These are phyloP conservation scores for Tylopilus plumbeoviolaceoides DNA, from an alignment of 768 basidiomycete species.

Conservation along the genomic window DNA sequence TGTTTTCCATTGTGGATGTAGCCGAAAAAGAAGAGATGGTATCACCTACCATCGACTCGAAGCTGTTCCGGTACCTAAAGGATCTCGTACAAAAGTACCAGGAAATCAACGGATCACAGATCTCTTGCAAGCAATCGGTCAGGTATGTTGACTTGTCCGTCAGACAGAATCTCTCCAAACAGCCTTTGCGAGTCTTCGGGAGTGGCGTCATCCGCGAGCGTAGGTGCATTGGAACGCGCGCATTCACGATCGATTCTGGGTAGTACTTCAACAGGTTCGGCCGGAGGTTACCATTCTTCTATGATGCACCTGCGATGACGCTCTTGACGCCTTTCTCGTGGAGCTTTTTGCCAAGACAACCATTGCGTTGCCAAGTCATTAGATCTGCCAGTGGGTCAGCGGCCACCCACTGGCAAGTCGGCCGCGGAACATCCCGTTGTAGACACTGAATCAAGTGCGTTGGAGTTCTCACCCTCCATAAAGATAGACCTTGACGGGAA, in stretches of 20 bases:
- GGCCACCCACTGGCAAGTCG: conserved; percentile 59
- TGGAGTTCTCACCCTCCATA: conserved; percentile 58
- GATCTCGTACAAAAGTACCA: conserved; percentile 65
- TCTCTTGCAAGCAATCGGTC: conserved; percentile 61
- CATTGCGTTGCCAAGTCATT: conserved; percentile 68
- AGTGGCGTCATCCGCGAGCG: conserved; percentile 38
- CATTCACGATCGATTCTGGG: conserved; percentile 42
- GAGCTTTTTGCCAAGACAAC: conserved; percentile 52
- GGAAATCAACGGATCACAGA: conserved; percentile 49
- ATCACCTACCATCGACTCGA: conserved; percentile 46
- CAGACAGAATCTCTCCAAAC: conserved; percentile 59
- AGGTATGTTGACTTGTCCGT: conserved; percentile 66
- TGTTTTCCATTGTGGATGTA: conserved; percentile 31
- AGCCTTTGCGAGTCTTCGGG: conserved; percentile 42
- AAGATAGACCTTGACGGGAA: conserved; percentile 71
- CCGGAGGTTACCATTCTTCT: conserved; percentile 72
- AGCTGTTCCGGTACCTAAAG: conserved; percentile 61
- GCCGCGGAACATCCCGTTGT: conserved; percentile 64
- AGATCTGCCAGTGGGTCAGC: conserved; percentile 46
- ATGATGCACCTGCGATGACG: conserved; percentile 57
- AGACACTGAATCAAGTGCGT: conserved; percentile 25
- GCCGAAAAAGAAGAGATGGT: neutral
- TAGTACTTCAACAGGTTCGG: conserved; percentile 63
- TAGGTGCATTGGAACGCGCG: conserved; percentile 44
- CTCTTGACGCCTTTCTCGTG: conserved; percentile 55